Evolutionary conservation across 495 filamentous ascomycete genomes (phyloP), one percentile per base, ranked within the genome.

Genomic region (Hypoxylon fuscum): DNA sequence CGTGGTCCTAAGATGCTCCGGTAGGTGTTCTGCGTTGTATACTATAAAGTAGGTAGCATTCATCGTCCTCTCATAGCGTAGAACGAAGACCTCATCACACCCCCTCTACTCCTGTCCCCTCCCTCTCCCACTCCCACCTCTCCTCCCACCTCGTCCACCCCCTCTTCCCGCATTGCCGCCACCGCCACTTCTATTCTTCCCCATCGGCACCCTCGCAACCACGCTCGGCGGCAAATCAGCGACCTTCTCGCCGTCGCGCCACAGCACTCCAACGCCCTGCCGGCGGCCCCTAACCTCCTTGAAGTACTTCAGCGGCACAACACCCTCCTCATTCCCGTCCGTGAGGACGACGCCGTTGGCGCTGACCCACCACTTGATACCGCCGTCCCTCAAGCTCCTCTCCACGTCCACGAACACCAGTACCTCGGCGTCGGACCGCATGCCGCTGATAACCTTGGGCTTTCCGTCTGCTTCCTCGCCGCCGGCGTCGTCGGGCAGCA

Each of bases 291-390:
- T 78, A 5, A 91, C 88, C 64, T 79, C 76, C 63, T 70, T 75
- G 48, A 80, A 81, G 49, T 74, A 83, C 62, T 59, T 67, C 20
- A 69, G 44, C 49, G 72, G 66, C 55, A 86, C 72, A 5, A 83
- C 14, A 8, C 80, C 81, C 7, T 77, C 69, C 37, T 68, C 73
- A 27, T 76, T 70, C 2, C 82, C 82, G 55, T 83, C 82, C 9
- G 81, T 82, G 53, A 84, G 64, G 54, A 83, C 76, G 23, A 94
- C 95, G 1, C 87, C 91, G 73, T 98, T 98, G 50, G 90, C 90
- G 73, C 89, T 93, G 55, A 85, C 72, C 88, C 90, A 97, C 82
- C 95, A 97, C 69, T 81, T 81, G 2, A 95, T 77, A 54, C 85
- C 88, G 0, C 85, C 84, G 14, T 76, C 76, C 37, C 92, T 66